Conservation (phyloP, 805 yeast species). For the Kluyveromyces siamensis region DNA sequence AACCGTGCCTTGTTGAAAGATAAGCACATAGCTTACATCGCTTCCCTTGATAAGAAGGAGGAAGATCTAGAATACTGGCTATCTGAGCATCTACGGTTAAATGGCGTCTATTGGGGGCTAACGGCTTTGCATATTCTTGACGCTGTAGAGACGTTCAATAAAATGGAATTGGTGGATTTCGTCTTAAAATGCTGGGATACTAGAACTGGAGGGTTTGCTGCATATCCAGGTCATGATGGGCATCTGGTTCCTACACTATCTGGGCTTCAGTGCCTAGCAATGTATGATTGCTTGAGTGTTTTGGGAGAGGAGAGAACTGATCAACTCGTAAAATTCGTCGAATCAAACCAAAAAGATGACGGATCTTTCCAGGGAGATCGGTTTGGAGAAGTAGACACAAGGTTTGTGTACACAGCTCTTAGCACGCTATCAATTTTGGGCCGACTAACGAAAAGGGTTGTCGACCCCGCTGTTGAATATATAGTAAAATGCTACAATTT, state of each 20-base stretch:
- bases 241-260: slow-evolving; percentile 80
- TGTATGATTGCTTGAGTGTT: slow-evolving; percentile 49
- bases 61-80: slow-evolving; percentile 75
- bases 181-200: slow-evolving; percentile 57
- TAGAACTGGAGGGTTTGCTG: slow-evolving; percentile 72
- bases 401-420: slow-evolving; percentile 79
- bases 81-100: slow-evolving; percentile 80
- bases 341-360: slow-evolving; percentile 28
- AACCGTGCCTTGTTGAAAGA: slow-evolving; percentile 20
- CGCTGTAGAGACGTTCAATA: slow-evolving; percentile 47
- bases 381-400: slow-evolving; percentile 87
- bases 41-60: slow-evolving; percentile 42
- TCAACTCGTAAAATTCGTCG: slow-evolving; percentile 31
- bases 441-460: slow-evolving; percentile 44
- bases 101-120: slow-evolving; percentile 94
- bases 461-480: slow-evolving; percentile 56
- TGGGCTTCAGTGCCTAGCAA: slow-evolving; percentile 70
- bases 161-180: slow-evolving; percentile 55
- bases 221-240: slow-evolving; percentile 83
- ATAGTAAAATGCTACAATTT: slow-evolving; percentile 70
- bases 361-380: slow-evolving; percentile 88
- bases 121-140: slow-evolving; percentile 61
- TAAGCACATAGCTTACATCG: slow-evolving; percentile 53
- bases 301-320: slow-evolving; percentile 26
- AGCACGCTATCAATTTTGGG: slow-evolving; percentile 66